These are phyloP conservation scores for Gynostemma pentaphyllum DNA, from an alignment of 306 rosid species.

Conservation along the genomic window DNA sequence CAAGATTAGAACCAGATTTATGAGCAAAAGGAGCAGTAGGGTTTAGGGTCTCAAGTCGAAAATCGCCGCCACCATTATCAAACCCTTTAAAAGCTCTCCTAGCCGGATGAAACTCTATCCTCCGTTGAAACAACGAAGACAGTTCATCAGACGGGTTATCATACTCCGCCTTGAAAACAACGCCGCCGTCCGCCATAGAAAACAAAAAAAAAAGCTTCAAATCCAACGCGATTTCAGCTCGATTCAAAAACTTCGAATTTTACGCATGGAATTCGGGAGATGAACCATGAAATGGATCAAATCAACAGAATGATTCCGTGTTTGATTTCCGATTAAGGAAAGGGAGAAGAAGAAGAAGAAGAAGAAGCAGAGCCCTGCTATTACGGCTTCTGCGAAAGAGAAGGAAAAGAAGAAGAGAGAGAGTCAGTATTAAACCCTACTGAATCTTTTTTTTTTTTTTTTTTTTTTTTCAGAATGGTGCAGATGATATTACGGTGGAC, in stretches of 20 bases:
- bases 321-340: background rate
- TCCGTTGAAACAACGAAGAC: slow-evolving; percentile 21
- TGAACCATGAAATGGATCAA: background rate
- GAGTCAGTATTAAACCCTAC: slow-evolving; percentile 73
- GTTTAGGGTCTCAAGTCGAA: slow-evolving; percentile 67
- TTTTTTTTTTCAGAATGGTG: background rate
- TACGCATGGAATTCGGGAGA: background rate
- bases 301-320: too few relatives aligned
- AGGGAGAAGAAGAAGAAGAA: background rate
- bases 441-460: background rate
- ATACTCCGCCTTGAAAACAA: slow-evolving; percentile 9
- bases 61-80: slow-evolving; percentile 37
- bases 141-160: slow-evolving; percentile 6
- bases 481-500: background rate
- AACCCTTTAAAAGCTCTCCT: slow-evolving; percentile 49
- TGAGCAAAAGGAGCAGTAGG: slow-evolving; percentile 33
- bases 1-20: slow-evolving; percentile 6
- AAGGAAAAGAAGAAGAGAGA: background rate
- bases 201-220: too few relatives aligned
- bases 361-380: slow-evolving; percentile 14
- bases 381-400: slow-evolving; percentile 40
- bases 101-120: slow-evolving; percentile 39
- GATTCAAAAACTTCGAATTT: background rate
- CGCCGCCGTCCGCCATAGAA: slow-evolving; percentile 10
- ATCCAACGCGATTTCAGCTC: background rate